Conservation (phyloP, 2,329 filamentous ascomycete genomes). For the Cucurbitaria berberidis region DNA sequence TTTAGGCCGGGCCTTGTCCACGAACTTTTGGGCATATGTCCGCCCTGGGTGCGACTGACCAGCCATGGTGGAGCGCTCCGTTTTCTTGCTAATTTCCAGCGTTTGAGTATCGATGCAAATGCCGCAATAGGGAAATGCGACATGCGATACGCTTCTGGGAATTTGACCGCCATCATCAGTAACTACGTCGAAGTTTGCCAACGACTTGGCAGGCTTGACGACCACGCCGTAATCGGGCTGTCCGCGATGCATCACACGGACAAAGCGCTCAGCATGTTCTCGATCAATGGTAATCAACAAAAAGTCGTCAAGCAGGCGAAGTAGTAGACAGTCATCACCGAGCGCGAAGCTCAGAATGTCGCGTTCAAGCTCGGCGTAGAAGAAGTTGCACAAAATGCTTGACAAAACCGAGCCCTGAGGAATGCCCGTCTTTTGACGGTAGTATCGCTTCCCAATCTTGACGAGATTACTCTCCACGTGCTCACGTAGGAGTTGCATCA, state of each 20-base stretch:
- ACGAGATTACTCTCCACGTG: slow-evolving; percentile 88
- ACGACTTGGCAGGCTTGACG: slow-evolving; percentile 78
- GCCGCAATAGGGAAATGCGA: slow-evolving; percentile 88
- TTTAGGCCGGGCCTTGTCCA: neutral
- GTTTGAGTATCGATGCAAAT: slow-evolving; percentile 75
- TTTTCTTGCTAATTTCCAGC: slow-evolving; percentile 75
- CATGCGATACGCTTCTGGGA: slow-evolving; percentile 48
- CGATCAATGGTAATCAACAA: slow-evolving; percentile 78
- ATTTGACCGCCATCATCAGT: slow-evolving; percentile 58
- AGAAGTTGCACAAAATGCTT: slow-evolving; percentile 88
- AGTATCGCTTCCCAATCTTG: slow-evolving; percentile 86
- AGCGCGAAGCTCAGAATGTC: slow-evolving; percentile 71
- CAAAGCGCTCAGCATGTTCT: slow-evolving; percentile 72
- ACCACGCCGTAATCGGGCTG: slow-evolving; percentile 79
- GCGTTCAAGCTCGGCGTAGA: slow-evolving; percentile 86
- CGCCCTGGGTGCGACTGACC: slow-evolving; percentile 49
- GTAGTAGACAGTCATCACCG: slow-evolving; percentile 66
- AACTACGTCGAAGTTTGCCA: slow-evolving; percentile 78
- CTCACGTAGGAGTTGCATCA: slow-evolving; percentile 74
- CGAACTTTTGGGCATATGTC: neutral
- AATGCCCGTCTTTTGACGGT: slow-evolving; percentile 86
- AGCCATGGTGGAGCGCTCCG: slow-evolving; percentile 57
- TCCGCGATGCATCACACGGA: slow-evolving; percentile 80
- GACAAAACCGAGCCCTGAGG: slow-evolving; percentile 92
- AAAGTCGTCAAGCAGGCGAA: slow-evolving; percentile 92